Evolutionary conservation across 2,329 filamentous ascomycete genomes (phyloP), one percentile per base, ranked within the genome.

Genomic region (Tolypocladium cylindrosporum): DNA sequence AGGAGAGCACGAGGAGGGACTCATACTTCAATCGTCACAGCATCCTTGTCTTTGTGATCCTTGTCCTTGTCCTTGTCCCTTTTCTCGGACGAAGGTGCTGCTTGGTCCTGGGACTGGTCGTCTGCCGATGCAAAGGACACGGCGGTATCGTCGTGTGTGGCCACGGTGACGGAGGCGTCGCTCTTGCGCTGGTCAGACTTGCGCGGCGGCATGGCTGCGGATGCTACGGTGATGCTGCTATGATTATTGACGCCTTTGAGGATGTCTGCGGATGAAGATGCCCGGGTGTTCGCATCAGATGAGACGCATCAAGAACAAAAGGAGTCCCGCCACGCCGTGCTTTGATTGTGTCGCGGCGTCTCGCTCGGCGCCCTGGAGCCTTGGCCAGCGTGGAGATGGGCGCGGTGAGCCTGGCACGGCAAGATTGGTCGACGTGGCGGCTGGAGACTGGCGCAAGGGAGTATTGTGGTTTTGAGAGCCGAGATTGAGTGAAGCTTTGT

Each of bases 11-110:
- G 51, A 5, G 21, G 21, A 19, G 21, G 31, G 2, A 21, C 1
- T 14, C 54, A 40, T 68, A 84, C 81, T 75, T 86, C 83, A 27
- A 86, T 83, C 1, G 76, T 74, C 1, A 80, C 65, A 6, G 71
- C 66, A 55, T 80, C 76, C 62, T 70, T 66, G 24, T 66, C 60
- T 41, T 63, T 64, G n/a, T 65, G 66, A 8, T 69, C 69, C 60
- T 66, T 69, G 7, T 71, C 48, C 48, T 21, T 51, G 2, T 51
- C 72, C 42, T 68, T 72, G 3, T 71, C 69, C 13, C 62, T 61
- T 54, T 71, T 70, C 21, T 76, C 70, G 24, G 59, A 59, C 41
- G 62, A 48, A 42, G 64, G 59, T 1, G 66, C 59, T 4, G 61
- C 66, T 19, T 6, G 39, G 40, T 69, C 67, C 60, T 60, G 67